A percentile compares a stretch with the other conserved stretches of the same genome.
These are phyloP conservation scores for Cadophora luteo-olivacea DNA, from an alignment of 2,329 filamentous ascomycete species.

Conservation along the genomic window DNA sequence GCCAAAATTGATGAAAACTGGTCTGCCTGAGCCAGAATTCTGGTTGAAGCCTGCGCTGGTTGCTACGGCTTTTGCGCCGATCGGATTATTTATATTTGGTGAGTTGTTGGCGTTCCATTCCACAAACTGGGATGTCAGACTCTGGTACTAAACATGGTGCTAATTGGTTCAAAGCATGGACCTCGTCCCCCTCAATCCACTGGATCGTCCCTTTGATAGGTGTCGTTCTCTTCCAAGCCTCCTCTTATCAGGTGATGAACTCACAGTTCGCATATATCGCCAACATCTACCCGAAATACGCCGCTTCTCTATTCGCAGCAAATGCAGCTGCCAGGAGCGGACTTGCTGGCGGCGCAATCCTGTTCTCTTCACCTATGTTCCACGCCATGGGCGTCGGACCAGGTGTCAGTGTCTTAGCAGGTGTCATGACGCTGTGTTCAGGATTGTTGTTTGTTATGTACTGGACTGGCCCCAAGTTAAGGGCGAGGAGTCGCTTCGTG, in stretches of 20 bases:
- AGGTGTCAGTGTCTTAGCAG: constrained; percentile 60
- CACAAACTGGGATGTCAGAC: no score
- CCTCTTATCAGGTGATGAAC: constrained; percentile 60
- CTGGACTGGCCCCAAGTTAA: constrained; percentile 21
- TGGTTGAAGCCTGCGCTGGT: no score
- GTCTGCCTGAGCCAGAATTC: no score
- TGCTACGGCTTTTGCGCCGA: no score
- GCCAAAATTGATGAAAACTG: no score
- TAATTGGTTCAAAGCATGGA: no score
- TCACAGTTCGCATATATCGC: constrained; percentile 63
- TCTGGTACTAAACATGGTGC: no score
- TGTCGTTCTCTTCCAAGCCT: constrained; percentile 56
- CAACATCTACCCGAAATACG: constrained; percentile 55
- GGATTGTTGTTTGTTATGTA: constrained; percentile 55
- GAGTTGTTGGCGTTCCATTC: no score
- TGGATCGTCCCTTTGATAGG: constrained; percentile 62
- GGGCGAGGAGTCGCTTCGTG: no score
- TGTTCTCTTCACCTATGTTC: constrained; percentile 66
- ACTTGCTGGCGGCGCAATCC: constrained; percentile 57
- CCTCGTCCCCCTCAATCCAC: constrained; percentile 54
- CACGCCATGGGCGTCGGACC: constrained; percentile 61
- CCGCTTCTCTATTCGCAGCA: constrained; percentile 57
- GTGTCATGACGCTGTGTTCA: constrained; percentile 56
- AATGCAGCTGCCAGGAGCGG: constrained; percentile 48
- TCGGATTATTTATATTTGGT: no score